phyloP scores from a whole-genome alignment of 2,329 filamentous ascomycete genomes.

The Cercospora sp. region DNA sequence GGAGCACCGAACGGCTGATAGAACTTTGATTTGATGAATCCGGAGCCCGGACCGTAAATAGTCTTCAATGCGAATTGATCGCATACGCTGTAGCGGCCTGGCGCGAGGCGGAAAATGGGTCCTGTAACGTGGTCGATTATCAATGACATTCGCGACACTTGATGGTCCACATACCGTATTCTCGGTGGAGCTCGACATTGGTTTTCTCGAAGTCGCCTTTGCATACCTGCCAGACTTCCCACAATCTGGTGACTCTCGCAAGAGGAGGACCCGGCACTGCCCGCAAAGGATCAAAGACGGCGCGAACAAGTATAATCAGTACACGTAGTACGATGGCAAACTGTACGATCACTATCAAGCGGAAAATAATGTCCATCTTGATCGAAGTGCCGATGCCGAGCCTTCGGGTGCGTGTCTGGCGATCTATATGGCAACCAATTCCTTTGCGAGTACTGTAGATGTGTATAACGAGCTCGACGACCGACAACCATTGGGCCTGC shows the following conservation, averaged over 20 bases:
- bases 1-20: conserved; percentile 42
- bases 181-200: conserved; percentile 10
- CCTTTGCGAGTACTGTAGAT: background rate
- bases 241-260: conserved; percentile 17
- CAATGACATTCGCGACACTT: background rate
- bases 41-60: conserved; percentile 42
- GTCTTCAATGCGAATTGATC: conserved; percentile 34
- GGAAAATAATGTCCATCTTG: background rate
- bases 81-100: conserved; percentile 36
- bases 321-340: background rate
- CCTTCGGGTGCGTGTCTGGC: no score
- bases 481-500: no score
- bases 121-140: background rate
- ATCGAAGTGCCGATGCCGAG: background rate
- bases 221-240: conserved; percentile 2
- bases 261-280: conserved; percentile 12
- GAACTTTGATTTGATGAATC: conserved; percentile 45
- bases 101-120: conserved; percentile 35
- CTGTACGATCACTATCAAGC: background rate
- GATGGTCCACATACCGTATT: conserved; percentile 6
- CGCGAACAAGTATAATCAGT: background rate
- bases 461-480: background rate
- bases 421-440: no score
- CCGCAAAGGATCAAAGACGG: background rate
- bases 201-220: conserved; percentile 12